Evolutionary conservation across 805 yeast genomes (phyloP), one percentile per base, ranked within the genome.

Genomic region (Lachancea lanzarotensis): DNA sequence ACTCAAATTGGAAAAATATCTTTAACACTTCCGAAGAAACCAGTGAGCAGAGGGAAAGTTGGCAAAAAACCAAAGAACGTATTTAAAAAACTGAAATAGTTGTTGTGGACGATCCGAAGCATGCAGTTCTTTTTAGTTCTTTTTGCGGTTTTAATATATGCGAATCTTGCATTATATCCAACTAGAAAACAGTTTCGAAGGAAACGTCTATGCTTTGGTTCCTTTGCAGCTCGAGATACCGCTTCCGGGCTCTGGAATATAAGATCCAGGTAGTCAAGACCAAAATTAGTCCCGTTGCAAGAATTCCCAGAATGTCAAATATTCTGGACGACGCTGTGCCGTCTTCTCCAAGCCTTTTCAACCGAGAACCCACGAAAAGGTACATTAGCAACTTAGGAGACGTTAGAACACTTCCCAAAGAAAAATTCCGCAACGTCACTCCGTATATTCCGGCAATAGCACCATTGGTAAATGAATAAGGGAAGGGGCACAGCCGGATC

Each of bases 391-490:
- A 67, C 59, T 90, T 93, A 7, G 98, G 98, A 0, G 95, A 78
- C 1, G 95, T 79, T 29, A 87, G 61, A 0, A 79, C 51, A 19
- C 89, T 82, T 0, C 96, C 95, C 27, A 81, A 57, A 2, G 81
- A 68, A 61, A 84, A 91, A 20, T 80, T 78, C 35, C 63, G 49
- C 1, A 81, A 66, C 0, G 82, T 70, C 11, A 91, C 72, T 15
- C 86, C 84, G 0, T 95, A 96, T 12, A 91, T 76, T 1, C 95
- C 82, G 9, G 95, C 93, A 52, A 93, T 71, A 0, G 95, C 97
- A 3, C 96, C 97, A 57, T 91, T 91, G 0, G 93, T 82, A 27
- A 91, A 68, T 2, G 96, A 88, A 60, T 89, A 93, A 0, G 98
- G 98, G 55, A 91, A 74, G 0, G 98, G 98, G 54, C 96, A 88